Evolutionary conservation across 163 green algal species (phyloP).

Genomic region (Scenedesmus sp.): DNA sequence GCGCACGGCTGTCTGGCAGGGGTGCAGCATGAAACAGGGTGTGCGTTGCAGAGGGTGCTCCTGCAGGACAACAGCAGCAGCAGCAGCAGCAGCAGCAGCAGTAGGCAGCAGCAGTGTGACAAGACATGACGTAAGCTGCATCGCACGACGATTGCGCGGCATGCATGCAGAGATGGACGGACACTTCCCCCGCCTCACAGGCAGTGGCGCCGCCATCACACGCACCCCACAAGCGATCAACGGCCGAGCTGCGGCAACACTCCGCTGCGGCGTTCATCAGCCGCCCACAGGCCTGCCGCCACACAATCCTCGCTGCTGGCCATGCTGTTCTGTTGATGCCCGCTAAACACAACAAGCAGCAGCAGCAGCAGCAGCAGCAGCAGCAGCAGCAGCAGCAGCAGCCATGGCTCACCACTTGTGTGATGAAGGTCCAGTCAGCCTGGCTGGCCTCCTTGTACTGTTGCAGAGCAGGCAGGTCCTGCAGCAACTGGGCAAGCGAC

Average conservation of each 20-base stretch:
- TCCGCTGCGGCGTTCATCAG: no score
- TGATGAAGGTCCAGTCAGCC: conserved; percentile 4
- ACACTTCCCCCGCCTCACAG: no score
- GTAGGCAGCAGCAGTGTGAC: not conserved
- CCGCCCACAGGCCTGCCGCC: no score
- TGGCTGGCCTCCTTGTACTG: not conserved
- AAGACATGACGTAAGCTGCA: no score
- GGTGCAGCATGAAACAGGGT: conserved; percentile 47
- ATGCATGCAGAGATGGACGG: no score
- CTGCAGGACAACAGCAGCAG: conserved; percentile 3
- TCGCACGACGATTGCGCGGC: no score
- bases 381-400: not conserved
- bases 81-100: no score
- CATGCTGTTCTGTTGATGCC: no score
- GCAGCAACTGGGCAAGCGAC: not conserved
- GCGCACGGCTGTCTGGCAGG: conserved; percentile 45
- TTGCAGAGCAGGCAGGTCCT: conserved; percentile 14
- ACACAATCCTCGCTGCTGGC: no score
- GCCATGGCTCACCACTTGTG: not conserved
- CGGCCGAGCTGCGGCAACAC: no score
- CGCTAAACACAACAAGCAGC: not conserved
- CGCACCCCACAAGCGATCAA: no score
- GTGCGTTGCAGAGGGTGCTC: conserved; percentile 8
- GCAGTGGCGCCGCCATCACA: no score
- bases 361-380: not conserved